Conservation (phyloP, 2,329 filamentous ascomycete genomes). For the Fusarium poae region DNA sequence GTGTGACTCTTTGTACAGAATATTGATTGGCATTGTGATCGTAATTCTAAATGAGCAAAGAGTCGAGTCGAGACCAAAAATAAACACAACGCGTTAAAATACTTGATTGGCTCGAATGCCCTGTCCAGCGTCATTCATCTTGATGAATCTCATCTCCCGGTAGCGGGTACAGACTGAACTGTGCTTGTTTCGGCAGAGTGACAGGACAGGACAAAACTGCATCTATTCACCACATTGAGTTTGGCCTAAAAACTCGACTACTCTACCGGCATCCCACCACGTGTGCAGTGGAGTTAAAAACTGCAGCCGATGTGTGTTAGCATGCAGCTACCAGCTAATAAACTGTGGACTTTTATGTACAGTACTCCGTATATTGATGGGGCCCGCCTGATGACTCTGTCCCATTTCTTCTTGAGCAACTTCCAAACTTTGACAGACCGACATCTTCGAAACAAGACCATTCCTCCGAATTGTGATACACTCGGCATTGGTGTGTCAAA, state of each 20-base stretch:
- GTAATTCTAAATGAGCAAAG: neutral
- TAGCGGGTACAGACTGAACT: constrained; percentile 8
- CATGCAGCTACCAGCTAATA: neutral
- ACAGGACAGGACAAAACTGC: constrained; percentile 31
- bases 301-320: constrained; percentile 16
- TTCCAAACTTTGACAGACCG: neutral
- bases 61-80: neutral
- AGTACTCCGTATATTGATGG: too few species aligned
- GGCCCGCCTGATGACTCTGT: neutral
- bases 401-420: neutral
- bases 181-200: constrained; percentile 26
- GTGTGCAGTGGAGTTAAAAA: constrained; percentile 45
- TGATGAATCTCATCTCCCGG: constrained; percentile 19
- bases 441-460: constrained; percentile 2
- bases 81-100: neutral
- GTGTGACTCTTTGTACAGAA: neutral
- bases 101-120: constrained; percentile 1
- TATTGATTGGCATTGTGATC: neutral
- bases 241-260: constrained; percentile 1
- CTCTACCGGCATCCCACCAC: constrained; percentile 47
- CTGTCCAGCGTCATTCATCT: constrained; percentile 8
- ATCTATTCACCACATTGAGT: neutral
- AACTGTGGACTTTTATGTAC: neutral
- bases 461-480: constrained; percentile 7
- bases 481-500: constrained; percentile 4